Percentiles rank a stretch among this genome's conserved stretches.
phyloP scores from a whole-genome alignment of 305 asterid genomes.

The Petunia hybrid region DNA sequence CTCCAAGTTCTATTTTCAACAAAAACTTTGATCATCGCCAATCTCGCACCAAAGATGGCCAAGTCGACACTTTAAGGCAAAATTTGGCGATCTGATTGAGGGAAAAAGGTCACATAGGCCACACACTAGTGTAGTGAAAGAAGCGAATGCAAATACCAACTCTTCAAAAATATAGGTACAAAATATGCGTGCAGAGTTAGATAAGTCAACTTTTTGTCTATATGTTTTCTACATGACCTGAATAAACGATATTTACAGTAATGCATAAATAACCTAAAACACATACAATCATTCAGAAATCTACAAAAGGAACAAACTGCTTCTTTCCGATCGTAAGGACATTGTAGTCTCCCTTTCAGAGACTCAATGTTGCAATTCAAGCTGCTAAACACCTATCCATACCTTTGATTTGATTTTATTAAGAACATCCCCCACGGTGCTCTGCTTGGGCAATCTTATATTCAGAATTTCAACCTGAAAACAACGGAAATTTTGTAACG shows the following conservation, averaged over 20 bases:
- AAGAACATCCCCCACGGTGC: constrained; percentile 91
- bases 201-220: neutral
- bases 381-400: neutral
- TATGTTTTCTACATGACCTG: constrained; percentile 20
- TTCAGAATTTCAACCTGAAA: constrained; percentile 77
- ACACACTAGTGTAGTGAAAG: neutral
- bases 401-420: constrained; percentile 92
- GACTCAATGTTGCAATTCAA: neutral
- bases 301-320: neutral
- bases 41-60: neutral
- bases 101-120: neutral
- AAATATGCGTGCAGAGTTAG: neutral
- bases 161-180: neutral
- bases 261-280: constrained; percentile 8
- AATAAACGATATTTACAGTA: constrained; percentile 22
- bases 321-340: too few species aligned
- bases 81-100: neutral
- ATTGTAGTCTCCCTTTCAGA: neutral
- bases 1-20: neutral
- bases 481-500: constrained; percentile 12
- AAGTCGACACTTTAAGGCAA: neutral
- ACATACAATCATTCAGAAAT: constrained; percentile 8
- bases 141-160: constrained; percentile 15
- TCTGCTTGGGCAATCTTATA: constrained; percentile 86
- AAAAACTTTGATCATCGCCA: neutral